Conservation (phyloP, 495 filamentous ascomycete genomes). For the Polyplosphaeria fusca region DNA sequence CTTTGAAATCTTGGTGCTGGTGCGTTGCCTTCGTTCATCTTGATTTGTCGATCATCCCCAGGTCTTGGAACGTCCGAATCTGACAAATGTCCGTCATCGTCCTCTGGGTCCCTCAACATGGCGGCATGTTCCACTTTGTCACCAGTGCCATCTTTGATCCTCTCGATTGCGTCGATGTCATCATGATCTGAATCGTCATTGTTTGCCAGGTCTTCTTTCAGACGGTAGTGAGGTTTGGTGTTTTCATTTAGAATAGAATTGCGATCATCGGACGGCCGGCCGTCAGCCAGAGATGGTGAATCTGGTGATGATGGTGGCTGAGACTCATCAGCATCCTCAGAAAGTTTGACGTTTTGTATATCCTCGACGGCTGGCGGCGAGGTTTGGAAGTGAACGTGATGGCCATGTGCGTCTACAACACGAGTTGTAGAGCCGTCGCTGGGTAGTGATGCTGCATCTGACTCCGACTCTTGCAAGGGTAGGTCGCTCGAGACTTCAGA, state of each 20-base stretch:
- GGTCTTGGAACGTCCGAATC: not conserved
- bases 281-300: not conserved
- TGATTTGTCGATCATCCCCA: not conserved
- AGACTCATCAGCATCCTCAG: not conserved
- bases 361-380: not conserved
- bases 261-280: not conserved
- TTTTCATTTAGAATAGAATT: not conserved
- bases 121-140: constrained; percentile 14
- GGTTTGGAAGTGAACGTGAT: not conserved
- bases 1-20: not conserved
- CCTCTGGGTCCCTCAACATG: constrained; percentile 10
- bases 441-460: not conserved
- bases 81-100: not conserved
- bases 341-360: not conserved
- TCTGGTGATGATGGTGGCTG: not conserved
- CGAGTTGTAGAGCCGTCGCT: not conserved
- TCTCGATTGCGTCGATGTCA: constrained; percentile 4
- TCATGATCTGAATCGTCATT: constrained; percentile 5
- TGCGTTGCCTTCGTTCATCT: constrained; percentile 7
- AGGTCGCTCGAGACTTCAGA: not conserved
- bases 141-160: constrained; percentile 1
- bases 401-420: not conserved
- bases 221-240: not conserved
- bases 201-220: not conserved
- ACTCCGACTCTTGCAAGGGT: not conserved